phyloP scores from a whole-genome alignment of 208 protist species.

The Trypanosoma avium region DNA sequence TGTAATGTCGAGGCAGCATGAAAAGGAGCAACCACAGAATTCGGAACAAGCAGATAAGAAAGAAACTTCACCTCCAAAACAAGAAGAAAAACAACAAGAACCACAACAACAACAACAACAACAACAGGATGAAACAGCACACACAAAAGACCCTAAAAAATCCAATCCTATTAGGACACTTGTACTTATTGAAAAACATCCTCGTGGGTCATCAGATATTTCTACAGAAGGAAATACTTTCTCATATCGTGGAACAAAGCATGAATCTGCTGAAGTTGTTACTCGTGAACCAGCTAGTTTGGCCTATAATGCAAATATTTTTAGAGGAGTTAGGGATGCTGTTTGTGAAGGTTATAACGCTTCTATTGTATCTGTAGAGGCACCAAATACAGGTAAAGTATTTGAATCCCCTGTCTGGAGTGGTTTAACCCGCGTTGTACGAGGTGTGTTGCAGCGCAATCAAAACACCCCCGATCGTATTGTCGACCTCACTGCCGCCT shows the following conservation, averaged over 20 bases:
- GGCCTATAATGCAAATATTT: conserved; percentile 55
- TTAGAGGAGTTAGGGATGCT: conserved; percentile 47
- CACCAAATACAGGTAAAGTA: conserved; percentile 44
- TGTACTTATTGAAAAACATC: conserved; percentile 58
- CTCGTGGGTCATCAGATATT: conserved; percentile 27
- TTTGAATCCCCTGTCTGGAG: conserved; percentile 75
- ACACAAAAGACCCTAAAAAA: conserved; percentile 15
- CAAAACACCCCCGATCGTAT: conserved; percentile 35
- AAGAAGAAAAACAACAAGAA: not conserved
- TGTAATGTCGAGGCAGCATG: not conserved
- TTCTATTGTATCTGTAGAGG: conserved; percentile 63
- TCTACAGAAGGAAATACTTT: conserved; percentile 26
- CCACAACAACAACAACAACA: not conserved
- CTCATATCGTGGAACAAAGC: conserved; percentile 35
- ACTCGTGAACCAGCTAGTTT: conserved; percentile 44
- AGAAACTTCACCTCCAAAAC: not conserved
- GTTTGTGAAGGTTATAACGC: conserved; percentile 71
- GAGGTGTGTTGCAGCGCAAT: conserved; percentile 38
- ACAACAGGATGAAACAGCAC: not conserved
- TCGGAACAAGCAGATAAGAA: not conserved
- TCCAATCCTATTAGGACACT: conserved; percentile 62
- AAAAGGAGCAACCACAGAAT: not conserved
- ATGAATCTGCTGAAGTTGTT: conserved; percentile 58
- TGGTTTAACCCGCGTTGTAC: conserved; percentile 60
- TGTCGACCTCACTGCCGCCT: conserved; percentile 53